These are phyloP conservation scores for Tephrocybe sp. DNA, from an alignment of 768 basidiomycete species.

Conservation along the genomic window DNA sequence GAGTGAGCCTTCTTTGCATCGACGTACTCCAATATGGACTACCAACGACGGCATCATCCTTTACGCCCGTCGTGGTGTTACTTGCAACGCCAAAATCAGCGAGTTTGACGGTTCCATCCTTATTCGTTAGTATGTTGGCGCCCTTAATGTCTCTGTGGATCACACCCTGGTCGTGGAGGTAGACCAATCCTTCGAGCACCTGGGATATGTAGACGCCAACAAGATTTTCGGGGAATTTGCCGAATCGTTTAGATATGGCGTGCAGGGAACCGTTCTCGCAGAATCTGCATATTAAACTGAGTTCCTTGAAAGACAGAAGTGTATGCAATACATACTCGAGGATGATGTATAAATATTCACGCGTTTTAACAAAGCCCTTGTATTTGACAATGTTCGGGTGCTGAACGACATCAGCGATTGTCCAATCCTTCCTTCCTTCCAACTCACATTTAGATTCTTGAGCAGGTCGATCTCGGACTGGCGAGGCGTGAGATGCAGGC, in stretches of 20 bases:
- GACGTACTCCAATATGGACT: slow-evolving; percentile 97
- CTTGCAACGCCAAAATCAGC: slow-evolving; percentile 98
- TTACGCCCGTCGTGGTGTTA: slow-evolving; percentile 67
- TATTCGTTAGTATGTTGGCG: slow-evolving; percentile 97
- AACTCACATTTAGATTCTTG: slow-evolving; percentile 89
- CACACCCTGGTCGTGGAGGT: slow-evolving; percentile 98
- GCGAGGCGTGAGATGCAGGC: slow-evolving; percentile 17
- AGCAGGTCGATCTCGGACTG: slow-evolving; percentile 97
- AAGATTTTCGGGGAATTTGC: slow-evolving; percentile 96
- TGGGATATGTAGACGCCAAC: slow-evolving; percentile 97
- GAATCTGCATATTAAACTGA: slow-evolving; percentile 49
- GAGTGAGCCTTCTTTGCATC: not conserved
- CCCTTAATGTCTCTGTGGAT: slow-evolving; percentile 99
- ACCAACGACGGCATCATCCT: slow-evolving; percentile 92
- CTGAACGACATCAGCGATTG: slow-evolving; percentile 36
- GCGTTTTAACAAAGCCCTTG: slow-evolving; percentile 95
- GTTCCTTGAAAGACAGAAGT: not conserved
- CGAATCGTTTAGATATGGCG: slow-evolving; percentile 94
- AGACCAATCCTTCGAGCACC: slow-evolving; percentile 92
- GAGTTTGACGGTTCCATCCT: slow-evolving; percentile 98
- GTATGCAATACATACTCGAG: slow-evolving; percentile 64
- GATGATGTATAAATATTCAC: slow-evolving; percentile 94
- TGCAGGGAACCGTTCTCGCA: slow-evolving; percentile 98
- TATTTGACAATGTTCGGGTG: slow-evolving; percentile 99
- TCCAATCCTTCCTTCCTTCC: not conserved